These are phyloP conservation scores for Pichia sp. DNA, from an alignment of 1,139 yeast species.

Conservation along the genomic window DNA sequence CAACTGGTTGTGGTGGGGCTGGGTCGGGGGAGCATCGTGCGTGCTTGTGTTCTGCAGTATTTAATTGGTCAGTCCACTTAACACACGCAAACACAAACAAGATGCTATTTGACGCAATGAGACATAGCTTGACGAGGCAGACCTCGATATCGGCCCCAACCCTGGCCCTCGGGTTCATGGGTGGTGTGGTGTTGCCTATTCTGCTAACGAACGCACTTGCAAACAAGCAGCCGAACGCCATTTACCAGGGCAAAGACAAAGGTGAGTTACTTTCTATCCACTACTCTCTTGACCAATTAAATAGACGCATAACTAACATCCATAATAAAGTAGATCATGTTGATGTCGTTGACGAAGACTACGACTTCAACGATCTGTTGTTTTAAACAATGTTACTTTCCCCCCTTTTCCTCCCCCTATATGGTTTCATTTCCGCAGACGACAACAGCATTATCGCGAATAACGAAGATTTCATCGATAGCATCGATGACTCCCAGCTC, in stretches of 20 bases:
- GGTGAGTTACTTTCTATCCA: constrained; percentile 18
- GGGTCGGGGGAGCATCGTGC: too few relatives aligned
- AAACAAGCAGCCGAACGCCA: constrained; percentile 9
- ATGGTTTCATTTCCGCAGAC: constrained; percentile 3
- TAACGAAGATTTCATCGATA: background rate
- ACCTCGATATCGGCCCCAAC: constrained; percentile 15
- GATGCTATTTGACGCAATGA: constrained; percentile 16
- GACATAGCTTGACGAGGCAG: constrained; percentile 13
- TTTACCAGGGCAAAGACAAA: constrained; percentile 15
- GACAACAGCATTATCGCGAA: background rate
- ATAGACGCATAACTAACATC: constrained; percentile 20
- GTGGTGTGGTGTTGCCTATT: constrained; percentile 21
- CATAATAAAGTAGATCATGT: constrained; percentile 18
- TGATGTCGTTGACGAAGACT: constrained; percentile 13
- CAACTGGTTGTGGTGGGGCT: too few relatives aligned
- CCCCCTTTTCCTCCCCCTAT: background rate
- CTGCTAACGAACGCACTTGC: constrained; percentile 17
- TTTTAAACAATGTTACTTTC: constrained; percentile 5
- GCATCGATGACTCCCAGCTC: background rate
- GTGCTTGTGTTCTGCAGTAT: background rate
- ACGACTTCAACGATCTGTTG: constrained; percentile 15
- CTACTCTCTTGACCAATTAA: constrained; percentile 8
- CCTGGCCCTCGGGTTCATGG: constrained; percentile 20
- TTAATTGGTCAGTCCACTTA: background rate
- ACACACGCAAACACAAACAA: background rate